phyloP scores from a whole-genome alignment of 2,329 filamentous ascomycete genomes.

The Fusarium sarcochroum region DNA sequence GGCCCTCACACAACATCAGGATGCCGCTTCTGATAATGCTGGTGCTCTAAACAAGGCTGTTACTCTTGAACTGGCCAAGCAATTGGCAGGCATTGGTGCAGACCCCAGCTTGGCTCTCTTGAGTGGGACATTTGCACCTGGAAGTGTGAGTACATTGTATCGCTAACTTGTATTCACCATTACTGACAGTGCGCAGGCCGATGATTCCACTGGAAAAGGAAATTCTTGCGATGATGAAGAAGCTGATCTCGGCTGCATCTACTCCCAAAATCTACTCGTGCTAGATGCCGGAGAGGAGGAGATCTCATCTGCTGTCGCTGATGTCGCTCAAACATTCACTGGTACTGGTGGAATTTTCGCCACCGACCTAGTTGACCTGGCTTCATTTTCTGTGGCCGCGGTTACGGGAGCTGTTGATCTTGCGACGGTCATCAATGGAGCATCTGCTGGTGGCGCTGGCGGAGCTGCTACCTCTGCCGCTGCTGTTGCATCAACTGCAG shows the following conservation, averaged over 20 bases:
- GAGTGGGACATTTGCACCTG: constrained; percentile 21
- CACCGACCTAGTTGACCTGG: constrained; percentile 1
- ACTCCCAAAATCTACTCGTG: constrained; percentile 4
- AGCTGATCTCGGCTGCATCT: constrained; percentile 18
- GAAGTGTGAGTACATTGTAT: constrained; percentile 16
- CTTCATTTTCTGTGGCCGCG: not conserved
- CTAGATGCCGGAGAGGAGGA: constrained; percentile 17
- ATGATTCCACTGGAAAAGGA: constrained; percentile 11
- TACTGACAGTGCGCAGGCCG: not conserved
- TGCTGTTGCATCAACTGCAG: not conserved
- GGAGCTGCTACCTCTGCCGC: not conserved
- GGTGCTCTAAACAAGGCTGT: constrained; percentile 27
- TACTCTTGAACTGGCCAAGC: constrained; percentile 14
- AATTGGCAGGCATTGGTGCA: constrained; percentile 15
- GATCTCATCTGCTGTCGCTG: constrained; percentile 6
- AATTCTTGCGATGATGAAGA: constrained; percentile 24
- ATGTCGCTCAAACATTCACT: constrained; percentile 10
- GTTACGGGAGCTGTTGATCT: constrained; percentile 14
- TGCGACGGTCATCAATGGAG: constrained; percentile 9
- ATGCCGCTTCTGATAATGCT: not conserved
- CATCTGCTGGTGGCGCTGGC: not conserved
- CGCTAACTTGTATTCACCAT: fast-evolving
- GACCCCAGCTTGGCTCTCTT: constrained; percentile 23
- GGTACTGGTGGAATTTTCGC: constrained; percentile 21
- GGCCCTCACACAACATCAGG: constrained; percentile 21